Evolutionary conservation across 768 basidiomycete genomes (phyloP), one percentile per base, ranked within the genome.

Genomic region (Tremella fuciformis): DNA sequence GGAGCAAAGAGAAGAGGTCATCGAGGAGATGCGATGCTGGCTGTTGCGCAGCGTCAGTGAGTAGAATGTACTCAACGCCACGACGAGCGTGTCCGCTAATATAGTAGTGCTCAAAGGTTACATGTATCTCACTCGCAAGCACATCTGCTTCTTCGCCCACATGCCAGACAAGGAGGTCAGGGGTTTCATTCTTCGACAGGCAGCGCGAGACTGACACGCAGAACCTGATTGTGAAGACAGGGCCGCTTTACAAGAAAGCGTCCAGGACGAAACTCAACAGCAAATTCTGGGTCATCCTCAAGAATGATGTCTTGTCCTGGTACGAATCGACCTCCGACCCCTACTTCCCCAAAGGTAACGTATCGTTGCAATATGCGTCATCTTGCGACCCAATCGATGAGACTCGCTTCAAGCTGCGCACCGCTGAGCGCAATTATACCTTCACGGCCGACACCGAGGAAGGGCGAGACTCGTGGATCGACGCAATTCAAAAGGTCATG

Each of bases 241-340:
- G 92, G 0, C 85, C 86, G 2, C 81, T 99, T 40, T 85, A 84
- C 67, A 96, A 94, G 82, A 90, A 87, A 71, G 85, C 91, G 0
- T 85, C 86, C 55, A 83, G 89, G 54, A 93, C 91, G 8, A 94
- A 91, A 69, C 85, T 91, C 19, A 93, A 89, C 87, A 85, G 87
- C 67, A 91, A 88, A 73, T 91, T 91, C 75, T 98, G 96, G 96
- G 93, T 97, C 67, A 84, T 94, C 1, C 82, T 99, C 50, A 92
- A 90, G 83, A 94, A 97, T 62, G 91, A 93, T 69, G 89, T 91
- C 0, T 80, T 99, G 24, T 92, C 91, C 16, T 99, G 96, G 96
- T 98, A 90, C 76, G 88, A 91, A 63, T 39, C n/a, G 6, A 52
- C 13, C 44, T 39, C 19, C 18, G 92, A 99, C 68, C 94, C 93